Conservation (phyloP, 1,139 yeast genomes). For the Zygotorulaspora mrakii region DNA sequence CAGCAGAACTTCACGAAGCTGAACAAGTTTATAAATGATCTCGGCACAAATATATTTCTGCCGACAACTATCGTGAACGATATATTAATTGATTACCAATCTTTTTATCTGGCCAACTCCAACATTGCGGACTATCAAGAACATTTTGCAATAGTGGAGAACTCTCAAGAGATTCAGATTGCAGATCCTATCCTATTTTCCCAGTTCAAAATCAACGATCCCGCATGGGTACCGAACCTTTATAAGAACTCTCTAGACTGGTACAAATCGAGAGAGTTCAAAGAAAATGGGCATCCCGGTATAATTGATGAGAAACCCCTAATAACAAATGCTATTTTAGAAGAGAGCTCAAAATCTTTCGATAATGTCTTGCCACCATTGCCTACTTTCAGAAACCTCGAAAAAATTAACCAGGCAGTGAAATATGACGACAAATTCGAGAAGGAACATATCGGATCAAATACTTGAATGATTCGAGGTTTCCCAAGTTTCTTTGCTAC, state of each 20-base stretch:
- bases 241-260: conserved; percentile 22
- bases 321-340: conserved; percentile 46
- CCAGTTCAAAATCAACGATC: conserved; percentile 32
- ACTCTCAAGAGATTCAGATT: conserved; percentile 5
- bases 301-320: conserved; percentile 53
- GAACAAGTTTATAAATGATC: conserved; percentile 42
- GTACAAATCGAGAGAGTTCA: conserved; percentile 38
- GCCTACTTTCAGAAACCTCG: conserved; percentile 61
- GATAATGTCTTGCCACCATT: conserved; percentile 40
- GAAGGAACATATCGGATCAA: conserved; percentile 7
- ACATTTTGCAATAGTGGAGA: conserved; percentile 4
- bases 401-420: conserved; percentile 46
- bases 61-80: conserved; percentile 49
- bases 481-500: too few relatives aligned
- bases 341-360: conserved; percentile 26
- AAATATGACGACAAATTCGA: conserved; percentile 11
- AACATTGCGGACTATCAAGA: conserved; percentile 23
- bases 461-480: too few relatives aligned
- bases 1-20: conserved; percentile 46
- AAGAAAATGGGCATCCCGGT: conserved; percentile 62
- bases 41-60: conserved; percentile 45
- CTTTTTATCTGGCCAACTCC: conserved; percentile 34
- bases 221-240: conserved; percentile 26
- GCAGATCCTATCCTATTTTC: conserved; percentile 29
- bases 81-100: conserved; percentile 38